Percentiles rank a stretch among this genome's conserved stretches.
Conservation (phyloP, 306 rosid genomes). For the Alnus glutinosa region DNA sequence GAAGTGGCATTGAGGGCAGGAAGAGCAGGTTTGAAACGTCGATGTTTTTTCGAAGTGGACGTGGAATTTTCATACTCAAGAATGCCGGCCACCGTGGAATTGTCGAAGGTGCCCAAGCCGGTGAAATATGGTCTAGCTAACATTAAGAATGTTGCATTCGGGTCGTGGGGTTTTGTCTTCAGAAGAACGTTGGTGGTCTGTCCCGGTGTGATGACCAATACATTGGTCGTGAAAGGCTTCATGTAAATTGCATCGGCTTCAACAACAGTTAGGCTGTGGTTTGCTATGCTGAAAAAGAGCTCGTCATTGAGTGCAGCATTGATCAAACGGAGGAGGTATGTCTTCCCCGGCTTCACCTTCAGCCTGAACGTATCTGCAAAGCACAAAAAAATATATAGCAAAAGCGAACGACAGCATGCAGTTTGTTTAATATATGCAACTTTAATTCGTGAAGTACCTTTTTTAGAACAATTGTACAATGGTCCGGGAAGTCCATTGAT, state of each 20-base stretch:
- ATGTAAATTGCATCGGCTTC: constrained; percentile 73
- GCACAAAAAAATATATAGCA: no score
- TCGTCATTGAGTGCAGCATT: neutral
- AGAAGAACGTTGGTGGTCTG: constrained; percentile 69
- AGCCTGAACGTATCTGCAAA: constrained; percentile 1
- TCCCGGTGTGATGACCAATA: constrained; percentile 53
- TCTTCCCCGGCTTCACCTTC: neutral
- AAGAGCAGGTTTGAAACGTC: constrained; percentile 42
- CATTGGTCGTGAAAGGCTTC: constrained; percentile 53
- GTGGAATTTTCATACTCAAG: constrained; percentile 44
- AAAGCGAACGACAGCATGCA: no score
- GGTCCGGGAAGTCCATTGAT: constrained; percentile 19
- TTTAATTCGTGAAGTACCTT: neutral
- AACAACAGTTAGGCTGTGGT: constrained; percentile 52
- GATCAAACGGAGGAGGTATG: neutral
- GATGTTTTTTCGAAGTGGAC: neutral
- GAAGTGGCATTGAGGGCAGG: constrained; percentile 57
- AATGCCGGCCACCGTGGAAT: constrained; percentile 69
- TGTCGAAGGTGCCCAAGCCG: constrained; percentile 65
- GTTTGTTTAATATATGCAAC: no score
- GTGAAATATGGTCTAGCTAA: constrained; percentile 75
- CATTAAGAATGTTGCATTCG: constrained; percentile 62
- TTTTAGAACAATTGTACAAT: constrained; percentile 15
- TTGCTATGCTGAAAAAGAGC: constrained; percentile 75
- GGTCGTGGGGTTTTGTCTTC: constrained; percentile 42